Conservation (phyloP, 768 basidiomycete species). For the Kwoniella dendrophila region DNA sequence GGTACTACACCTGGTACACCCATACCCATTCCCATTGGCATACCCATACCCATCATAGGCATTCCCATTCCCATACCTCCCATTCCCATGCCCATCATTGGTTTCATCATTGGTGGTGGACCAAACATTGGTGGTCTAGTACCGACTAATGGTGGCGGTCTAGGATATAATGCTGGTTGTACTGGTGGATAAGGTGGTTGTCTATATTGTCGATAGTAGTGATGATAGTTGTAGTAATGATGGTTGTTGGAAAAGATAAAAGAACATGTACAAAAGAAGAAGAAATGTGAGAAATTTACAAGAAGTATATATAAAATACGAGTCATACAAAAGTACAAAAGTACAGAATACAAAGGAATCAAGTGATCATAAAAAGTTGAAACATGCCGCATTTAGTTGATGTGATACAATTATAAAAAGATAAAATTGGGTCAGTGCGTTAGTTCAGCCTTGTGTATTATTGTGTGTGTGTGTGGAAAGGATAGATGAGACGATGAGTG, state of each 20-base stretch:
- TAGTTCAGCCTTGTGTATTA: neutral
- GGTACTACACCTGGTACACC: constrained; percentile 48
- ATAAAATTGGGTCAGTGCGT: constrained; percentile 11
- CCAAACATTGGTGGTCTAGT: constrained; percentile 31
- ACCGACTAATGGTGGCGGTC: constrained; percentile 26
- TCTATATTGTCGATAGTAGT: neutral
- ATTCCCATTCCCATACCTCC: constrained; percentile 27
- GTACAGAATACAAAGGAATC: neutral
- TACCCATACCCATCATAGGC: constrained; percentile 30
- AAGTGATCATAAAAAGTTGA: neutral
- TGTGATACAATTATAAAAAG: neutral
- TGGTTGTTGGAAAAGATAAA: neutral
- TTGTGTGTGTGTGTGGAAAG: constrained; percentile 2
- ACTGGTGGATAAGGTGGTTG: constrained; percentile 22
- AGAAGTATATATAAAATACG: constrained; percentile 4
- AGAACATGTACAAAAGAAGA: constrained; percentile 2
- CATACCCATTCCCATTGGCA: constrained; percentile 37
- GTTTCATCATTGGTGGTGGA: constrained; percentile 35
- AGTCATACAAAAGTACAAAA: neutral
- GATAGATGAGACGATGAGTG: neutral
- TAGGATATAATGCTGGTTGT: constrained; percentile 16
- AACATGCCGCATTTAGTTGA: neutral
- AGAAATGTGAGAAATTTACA: neutral
- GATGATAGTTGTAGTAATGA: constrained; percentile 2
- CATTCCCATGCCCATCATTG: constrained; percentile 33